phyloP scores from a whole-genome alignment of 2,329 filamentous ascomycete species.

The Amauroascus niger region DNA sequence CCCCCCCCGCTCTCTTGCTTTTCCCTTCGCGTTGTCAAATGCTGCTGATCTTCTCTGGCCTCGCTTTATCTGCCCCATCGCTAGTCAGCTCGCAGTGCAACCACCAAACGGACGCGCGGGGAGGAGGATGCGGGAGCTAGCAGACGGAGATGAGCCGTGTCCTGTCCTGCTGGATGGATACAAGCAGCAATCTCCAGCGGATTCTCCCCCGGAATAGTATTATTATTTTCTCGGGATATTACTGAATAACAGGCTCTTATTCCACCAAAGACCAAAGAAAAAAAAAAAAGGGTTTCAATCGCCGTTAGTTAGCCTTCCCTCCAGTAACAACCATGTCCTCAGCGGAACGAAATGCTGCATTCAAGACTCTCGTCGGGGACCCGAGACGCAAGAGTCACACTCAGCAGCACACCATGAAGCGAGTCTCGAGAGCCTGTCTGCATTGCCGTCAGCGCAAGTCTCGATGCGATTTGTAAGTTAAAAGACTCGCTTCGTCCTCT shows the following conservation, averaged over 20 bases:
- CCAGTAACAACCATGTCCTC: constrained; percentile 15
- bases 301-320: constrained; percentile 2
- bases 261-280: no score
- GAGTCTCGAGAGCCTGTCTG: constrained; percentile 41
- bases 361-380: constrained; percentile 15
- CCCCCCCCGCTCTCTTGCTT: background rate
- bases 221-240: constrained; percentile 5
- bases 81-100: constrained; percentile 1
- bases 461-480: constrained; percentile 43
- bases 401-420: constrained; percentile 33
- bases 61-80: background rate
- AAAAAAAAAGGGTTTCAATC: background rate
- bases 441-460: constrained; percentile 43
- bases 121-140: constrained; percentile 6
- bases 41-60: constrained; percentile 5
- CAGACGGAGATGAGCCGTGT: constrained; percentile 8
- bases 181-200: constrained; percentile 1
- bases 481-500: background rate
- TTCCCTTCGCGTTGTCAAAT: no score
- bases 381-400: constrained; percentile 21
- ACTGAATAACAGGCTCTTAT: background rate
- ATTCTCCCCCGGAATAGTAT: background rate
- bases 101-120: background rate
- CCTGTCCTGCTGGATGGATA: constrained; percentile 9
- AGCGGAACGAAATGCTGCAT: constrained; percentile 12